These are phyloP conservation scores for Paspalum notatum DNA, from an alignment of 176 grass and related monocot species.

Conservation along the genomic window DNA sequence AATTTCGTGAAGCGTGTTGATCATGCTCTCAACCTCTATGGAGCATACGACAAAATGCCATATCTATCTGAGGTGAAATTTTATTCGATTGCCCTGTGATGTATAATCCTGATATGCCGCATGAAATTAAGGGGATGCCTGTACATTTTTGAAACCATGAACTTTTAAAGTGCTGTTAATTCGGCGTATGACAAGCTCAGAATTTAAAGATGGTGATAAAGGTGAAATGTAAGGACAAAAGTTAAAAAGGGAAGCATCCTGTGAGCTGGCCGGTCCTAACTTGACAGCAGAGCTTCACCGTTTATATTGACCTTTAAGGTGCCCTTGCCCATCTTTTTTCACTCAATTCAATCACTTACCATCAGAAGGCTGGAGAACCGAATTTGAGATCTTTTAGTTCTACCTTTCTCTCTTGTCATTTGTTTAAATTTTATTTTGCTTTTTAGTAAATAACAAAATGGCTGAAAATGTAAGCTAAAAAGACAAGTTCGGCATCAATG, in stretches of 20 bases:
- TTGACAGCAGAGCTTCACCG: slow-evolving; percentile 14
- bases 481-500: too few species aligned
- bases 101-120: background rate
- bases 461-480: background rate
- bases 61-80: background rate
- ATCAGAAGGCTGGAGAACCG: background rate
- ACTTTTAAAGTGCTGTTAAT: background rate
- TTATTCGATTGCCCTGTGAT: background rate
- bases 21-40: background rate
- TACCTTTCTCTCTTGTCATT: background rate
- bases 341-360: background rate
- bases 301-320: background rate
- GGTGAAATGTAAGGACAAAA: background rate
- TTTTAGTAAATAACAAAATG: background rate
- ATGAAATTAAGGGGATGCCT: background rate
- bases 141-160: background rate
- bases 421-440: background rate
- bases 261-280: background rate
- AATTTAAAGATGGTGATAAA: background rate
- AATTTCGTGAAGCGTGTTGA: background rate
- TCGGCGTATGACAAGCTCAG: background rate
- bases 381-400: background rate
- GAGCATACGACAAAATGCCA: background rate
- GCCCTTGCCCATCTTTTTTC: background rate
- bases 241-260: background rate